phyloP scores from a whole-genome alignment of 805 yeast genomes.

The Saccharomycopsis javanensis region DNA sequence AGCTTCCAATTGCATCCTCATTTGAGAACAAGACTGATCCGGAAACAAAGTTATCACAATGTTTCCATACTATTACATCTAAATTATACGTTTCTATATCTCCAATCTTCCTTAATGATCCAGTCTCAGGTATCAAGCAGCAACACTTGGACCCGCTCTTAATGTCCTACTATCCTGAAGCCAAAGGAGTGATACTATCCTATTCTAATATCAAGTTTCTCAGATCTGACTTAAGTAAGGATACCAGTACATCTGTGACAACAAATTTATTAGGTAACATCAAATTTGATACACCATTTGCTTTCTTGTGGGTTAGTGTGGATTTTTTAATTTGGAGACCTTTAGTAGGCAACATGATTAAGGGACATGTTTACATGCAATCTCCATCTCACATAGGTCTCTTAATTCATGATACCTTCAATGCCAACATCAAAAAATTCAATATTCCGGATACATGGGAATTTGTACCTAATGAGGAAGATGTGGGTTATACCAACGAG shows the following conservation, averaged over 20 bases:
- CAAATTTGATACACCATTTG: conserved; percentile 74
- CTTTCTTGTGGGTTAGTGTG: conserved; percentile 78
- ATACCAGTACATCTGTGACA: conserved; percentile 22
- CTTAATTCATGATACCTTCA: conserved; percentile 85
- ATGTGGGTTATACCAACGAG: conserved; percentile 22
- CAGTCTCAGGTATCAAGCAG: conserved; percentile 67
- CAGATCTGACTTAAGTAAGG: conserved; percentile 31
- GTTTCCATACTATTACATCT: conserved; percentile 54
- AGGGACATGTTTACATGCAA: conserved; percentile 86
- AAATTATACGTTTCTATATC: conserved; percentile 78
- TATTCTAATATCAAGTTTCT: conserved; percentile 48
- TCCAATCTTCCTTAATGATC: conserved; percentile 61
- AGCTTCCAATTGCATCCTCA: not conserved
- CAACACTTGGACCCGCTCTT: conserved; percentile 88
- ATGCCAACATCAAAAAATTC: conserved; percentile 80
- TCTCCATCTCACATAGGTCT: conserved; percentile 92
- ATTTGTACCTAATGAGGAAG: conserved; percentile 71
- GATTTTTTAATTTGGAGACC: conserved; percentile 89
- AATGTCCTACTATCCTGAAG: conserved; percentile 67
- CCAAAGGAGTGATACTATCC: conserved; percentile 76
- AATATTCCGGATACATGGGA: conserved; percentile 83
- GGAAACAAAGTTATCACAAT: conserved; percentile 43
- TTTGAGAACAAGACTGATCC: conserved; percentile 11
- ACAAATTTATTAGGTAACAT: conserved; percentile 48
- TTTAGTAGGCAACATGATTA: conserved; percentile 71